phyloP scores from a whole-genome alignment of 306 rosid genomes.

The Rosa chinensis region DNA sequence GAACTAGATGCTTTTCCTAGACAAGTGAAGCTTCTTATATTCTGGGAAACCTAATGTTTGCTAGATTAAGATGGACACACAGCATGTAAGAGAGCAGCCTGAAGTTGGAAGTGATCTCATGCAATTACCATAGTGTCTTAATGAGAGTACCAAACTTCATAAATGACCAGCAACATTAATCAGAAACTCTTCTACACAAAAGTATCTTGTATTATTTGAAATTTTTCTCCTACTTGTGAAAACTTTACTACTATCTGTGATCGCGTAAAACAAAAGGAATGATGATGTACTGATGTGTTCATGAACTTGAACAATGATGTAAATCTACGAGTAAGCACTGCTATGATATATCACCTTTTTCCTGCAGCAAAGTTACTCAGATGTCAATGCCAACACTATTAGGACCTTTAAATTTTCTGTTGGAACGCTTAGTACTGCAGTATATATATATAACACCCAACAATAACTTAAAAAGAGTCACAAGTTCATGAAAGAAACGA shows the following conservation, averaged over 20 bases:
- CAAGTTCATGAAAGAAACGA: not conserved
- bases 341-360: not conserved
- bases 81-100: not conserved
- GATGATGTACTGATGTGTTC: not conserved
- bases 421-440: not conserved
- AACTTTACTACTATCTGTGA: not conserved
- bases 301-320: not conserved
- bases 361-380: not conserved
- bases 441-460: not conserved
- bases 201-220: not conserved
- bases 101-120: not conserved
- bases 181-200: not conserved
- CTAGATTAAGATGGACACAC: not conserved
- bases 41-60: not conserved
- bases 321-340: not conserved
- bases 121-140: not conserved
- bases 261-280: not conserved
- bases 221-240: not conserved
- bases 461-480: not conserved
- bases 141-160: not conserved
- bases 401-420: not conserved
- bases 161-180: not conserved
- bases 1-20: not conserved
- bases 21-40: not conserved
- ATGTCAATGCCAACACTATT: not conserved